These are phyloP conservation scores for Myxozyma lipomycoides DNA, from an alignment of 805 yeast genomes.

Conservation along the genomic window DNA sequence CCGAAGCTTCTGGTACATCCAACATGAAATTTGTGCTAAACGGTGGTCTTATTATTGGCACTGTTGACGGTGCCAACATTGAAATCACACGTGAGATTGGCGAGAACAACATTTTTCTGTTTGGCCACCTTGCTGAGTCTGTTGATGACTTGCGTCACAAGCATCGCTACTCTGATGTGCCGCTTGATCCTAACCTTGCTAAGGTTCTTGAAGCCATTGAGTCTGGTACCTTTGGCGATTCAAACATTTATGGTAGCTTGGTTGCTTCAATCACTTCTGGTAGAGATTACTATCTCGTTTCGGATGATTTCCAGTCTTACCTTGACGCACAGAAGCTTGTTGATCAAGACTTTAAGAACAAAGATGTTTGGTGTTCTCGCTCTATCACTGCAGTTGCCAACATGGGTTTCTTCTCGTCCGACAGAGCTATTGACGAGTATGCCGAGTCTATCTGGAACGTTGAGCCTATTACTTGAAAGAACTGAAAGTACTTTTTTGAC, in stretches of 20 bases:
- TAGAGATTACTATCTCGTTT: conserved; percentile 80
- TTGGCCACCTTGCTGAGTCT: conserved; percentile 85
- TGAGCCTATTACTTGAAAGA: conserved; percentile 50
- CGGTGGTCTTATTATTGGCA: conserved; percentile 91
- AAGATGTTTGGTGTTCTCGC: conserved; percentile 72
- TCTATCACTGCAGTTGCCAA: conserved; percentile 77
- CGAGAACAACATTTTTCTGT: conserved; percentile 85
- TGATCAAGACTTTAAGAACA: conserved; percentile 65
- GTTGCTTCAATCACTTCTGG: conserved; percentile 57
- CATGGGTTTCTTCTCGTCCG: conserved; percentile 89
- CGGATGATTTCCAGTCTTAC: conserved; percentile 85
- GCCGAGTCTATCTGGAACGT: conserved; percentile 92
- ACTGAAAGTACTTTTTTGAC: no score
- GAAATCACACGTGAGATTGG: conserved; percentile 93
- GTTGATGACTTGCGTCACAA: conserved; percentile 80
- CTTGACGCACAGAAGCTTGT: conserved; percentile 74
- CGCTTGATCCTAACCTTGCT: conserved; percentile 55
- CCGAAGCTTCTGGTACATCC: conserved; percentile 94
- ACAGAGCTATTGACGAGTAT: conserved; percentile 85
- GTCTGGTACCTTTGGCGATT: conserved; percentile 66
- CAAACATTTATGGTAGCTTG: conserved; percentile 56
- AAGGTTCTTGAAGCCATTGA: conserved; percentile 66
- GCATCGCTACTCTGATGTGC: conserved; percentile 59
- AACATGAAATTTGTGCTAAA: conserved; percentile 93
- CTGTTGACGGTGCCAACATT: conserved; percentile 95